These are phyloP conservation scores for Yamagishiella unicocca DNA, from an alignment of 139 green algal genomes.

Conservation along the genomic window DNA sequence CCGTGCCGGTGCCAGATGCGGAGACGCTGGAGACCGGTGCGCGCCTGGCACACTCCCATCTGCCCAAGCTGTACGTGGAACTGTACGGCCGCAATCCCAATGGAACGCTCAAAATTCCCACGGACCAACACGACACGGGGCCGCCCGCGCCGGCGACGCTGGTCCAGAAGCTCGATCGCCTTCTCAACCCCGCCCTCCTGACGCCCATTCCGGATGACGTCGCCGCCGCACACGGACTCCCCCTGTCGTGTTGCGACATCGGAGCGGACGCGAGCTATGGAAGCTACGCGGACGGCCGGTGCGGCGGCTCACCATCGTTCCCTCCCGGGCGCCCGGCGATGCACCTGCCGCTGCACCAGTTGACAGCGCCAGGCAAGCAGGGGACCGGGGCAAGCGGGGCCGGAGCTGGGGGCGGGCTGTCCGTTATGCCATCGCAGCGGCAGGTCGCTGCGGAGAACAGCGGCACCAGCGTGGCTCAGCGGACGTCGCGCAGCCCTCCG, in stretches of 20 bases:
- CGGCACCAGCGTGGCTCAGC: too few relatives aligned
- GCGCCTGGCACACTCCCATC: background rate
- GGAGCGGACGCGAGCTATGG: too few relatives aligned
- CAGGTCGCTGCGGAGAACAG: too few relatives aligned
- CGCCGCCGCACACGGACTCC: background rate
- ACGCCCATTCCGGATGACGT: slow-evolving; percentile 1
- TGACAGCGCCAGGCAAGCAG: background rate
- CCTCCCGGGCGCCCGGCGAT: background rate
- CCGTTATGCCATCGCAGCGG: background rate
- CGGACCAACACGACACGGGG: background rate
- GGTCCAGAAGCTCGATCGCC: slow-evolving; percentile 15
- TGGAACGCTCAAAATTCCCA: background rate
- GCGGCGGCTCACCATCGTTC: background rate
- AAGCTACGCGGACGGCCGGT: background rate
- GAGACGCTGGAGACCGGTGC: background rate
- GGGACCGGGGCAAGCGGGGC: background rate
- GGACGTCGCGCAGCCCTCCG: slow-evolving; percentile 14
- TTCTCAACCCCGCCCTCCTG: slow-evolving; percentile 10
- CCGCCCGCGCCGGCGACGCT: background rate
- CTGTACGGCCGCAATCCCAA: slow-evolving; percentile 36
- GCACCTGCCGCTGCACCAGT: background rate
- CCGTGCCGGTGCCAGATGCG: background rate
- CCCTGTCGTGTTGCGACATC: background rate
- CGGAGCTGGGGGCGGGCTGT: background rate
- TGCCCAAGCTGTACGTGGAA: slow-evolving; percentile 31